Evolutionary conservation across 2,329 filamentous ascomycete species (phyloP).

Genomic region (Pseudogymnoascus pannorum): DNA sequence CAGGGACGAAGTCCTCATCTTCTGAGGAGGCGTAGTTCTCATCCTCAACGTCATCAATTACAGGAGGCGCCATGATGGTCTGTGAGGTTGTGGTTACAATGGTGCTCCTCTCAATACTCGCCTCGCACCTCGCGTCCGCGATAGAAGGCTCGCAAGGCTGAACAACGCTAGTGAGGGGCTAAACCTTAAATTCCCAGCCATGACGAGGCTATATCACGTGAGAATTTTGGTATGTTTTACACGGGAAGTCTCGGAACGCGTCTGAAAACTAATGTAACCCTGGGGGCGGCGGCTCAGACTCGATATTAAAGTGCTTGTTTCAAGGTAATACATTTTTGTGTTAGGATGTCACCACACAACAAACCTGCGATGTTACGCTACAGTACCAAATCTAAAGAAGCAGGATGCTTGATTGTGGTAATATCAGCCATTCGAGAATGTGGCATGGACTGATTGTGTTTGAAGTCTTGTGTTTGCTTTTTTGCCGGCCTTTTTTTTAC

Average conservation of each 20-base stretch:
- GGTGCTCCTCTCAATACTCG: not conserved
- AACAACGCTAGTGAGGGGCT: not conserved
- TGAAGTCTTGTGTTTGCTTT: not conserved
- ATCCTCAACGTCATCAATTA: slow-evolving; percentile 28
- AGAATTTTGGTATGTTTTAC: not conserved
- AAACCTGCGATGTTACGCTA: not conserved
- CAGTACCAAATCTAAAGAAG: too few species aligned
- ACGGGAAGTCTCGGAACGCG: not conserved
- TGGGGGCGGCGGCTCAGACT: not conserved
- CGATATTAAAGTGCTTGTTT: not conserved
- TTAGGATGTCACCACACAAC: not conserved
- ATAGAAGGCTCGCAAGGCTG: not conserved
- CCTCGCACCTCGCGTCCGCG: not conserved
- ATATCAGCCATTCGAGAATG: not conserved
- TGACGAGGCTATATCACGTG: not conserved
- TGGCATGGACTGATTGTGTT: not conserved
- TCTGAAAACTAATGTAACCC: not conserved
- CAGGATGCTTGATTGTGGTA: not conserved
- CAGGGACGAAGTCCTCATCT: slow-evolving; percentile 67
- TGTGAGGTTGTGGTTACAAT: not conserved
- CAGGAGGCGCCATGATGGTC: slow-evolving; percentile 28
- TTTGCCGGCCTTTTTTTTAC: not conserved
- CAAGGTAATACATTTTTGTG: not conserved
- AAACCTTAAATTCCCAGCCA: not conserved
- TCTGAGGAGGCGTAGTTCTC: slow-evolving; percentile 62